Percentiles rank a stretch among this genome's conserved stretches.
phyloP scores from a whole-genome alignment of 1,284 basidiomycete genomes.

The Ustilago vetiveriae region DNA sequence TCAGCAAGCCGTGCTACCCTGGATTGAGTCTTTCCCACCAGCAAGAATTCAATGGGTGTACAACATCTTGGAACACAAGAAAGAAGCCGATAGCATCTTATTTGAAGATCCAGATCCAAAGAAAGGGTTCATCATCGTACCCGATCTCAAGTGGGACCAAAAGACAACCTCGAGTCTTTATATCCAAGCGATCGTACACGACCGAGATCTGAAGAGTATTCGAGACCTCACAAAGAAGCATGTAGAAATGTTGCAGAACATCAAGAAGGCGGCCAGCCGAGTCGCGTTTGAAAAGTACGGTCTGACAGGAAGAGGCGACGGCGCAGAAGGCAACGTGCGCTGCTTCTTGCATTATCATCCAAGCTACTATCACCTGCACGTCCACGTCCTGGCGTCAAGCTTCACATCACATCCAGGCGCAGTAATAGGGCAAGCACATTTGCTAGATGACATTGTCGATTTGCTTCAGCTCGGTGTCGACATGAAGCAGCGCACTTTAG shows the following conservation, averaged over 20 bases:
- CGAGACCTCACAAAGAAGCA: slow-evolving; percentile 73
- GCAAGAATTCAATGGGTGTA: slow-evolving; percentile 82
- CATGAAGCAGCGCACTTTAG: slow-evolving; percentile 78
- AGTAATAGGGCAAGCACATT: slow-evolving; percentile 86
- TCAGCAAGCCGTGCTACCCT: slow-evolving; percentile 48
- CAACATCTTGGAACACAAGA: slow-evolving; percentile 81
- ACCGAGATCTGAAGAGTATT: slow-evolving; percentile 62
- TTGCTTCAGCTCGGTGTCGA: slow-evolving; percentile 73
- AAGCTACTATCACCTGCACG: slow-evolving; percentile 91
- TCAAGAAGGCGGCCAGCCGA: slow-evolving; percentile 72
- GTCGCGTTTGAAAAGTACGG: slow-evolving; percentile 75
- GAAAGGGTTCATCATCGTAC: slow-evolving; percentile 74
- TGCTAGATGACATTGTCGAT: slow-evolving; percentile 87
- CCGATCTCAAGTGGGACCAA: slow-evolving; percentile 76
- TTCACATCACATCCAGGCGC: slow-evolving; percentile 58
- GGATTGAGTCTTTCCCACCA: slow-evolving; percentile 57
- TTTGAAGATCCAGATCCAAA: slow-evolving; percentile 73
- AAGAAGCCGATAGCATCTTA: slow-evolving; percentile 81
- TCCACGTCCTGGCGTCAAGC: slow-evolving; percentile 81
- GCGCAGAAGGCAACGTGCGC: slow-evolving; percentile 70
- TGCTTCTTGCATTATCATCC: slow-evolving; percentile 96
- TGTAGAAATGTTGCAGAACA: slow-evolving; percentile 76
- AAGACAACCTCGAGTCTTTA: slow-evolving; percentile 72
- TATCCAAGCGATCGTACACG: slow-evolving; percentile 65
- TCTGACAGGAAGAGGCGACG: slow-evolving; percentile 70